These are phyloP conservation scores for Recurvomyces mirabilis DNA, from an alignment of 495 filamentous ascomycete genomes.

Conservation along the genomic window DNA sequence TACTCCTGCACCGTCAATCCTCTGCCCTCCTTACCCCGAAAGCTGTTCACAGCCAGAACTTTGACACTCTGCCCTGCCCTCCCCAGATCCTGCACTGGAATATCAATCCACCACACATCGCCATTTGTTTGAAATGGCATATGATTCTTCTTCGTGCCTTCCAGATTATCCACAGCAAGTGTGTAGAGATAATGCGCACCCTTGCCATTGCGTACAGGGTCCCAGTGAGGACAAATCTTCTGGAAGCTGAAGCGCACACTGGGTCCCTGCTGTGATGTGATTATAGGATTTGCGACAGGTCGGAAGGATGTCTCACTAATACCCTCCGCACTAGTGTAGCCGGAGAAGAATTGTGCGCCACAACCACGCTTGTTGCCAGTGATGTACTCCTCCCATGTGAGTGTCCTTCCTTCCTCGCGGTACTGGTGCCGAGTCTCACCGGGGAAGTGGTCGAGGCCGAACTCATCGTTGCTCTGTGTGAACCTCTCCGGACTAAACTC, in stretches of 20 bases:
- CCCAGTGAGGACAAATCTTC: conserved; percentile 71
- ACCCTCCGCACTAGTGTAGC: conserved; percentile 45
- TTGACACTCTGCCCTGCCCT: conserved; percentile 53
- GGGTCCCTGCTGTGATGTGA: conserved; percentile 37
- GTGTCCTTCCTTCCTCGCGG: conserved; percentile 45
- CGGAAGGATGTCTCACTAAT: conserved; percentile 50
- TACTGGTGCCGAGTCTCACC: conserved; percentile 54
- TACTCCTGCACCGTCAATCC: conserved; percentile 61
- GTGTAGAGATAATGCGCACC: conserved; percentile 54
- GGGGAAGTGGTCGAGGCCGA: conserved; percentile 73
- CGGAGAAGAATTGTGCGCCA: conserved; percentile 41
- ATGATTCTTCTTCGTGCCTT: conserved; percentile 57
- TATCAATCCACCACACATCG: conserved; percentile 64
- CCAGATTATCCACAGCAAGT: conserved; percentile 51
- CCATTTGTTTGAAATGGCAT: conserved; percentile 56
- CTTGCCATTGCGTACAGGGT: conserved; percentile 48
- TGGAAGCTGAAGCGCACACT: conserved; percentile 62
- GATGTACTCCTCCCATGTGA: conserved; percentile 73
- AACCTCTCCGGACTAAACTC: conserved; percentile 61
- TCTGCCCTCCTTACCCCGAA: conserved; percentile 53
- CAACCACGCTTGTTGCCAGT: conserved; percentile 37
- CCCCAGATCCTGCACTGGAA: conserved; percentile 53
- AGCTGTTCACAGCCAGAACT: conserved; percentile 49
- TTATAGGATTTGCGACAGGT: conserved; percentile 48
- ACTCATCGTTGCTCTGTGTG: conserved; percentile 68